phyloP scores from a whole-genome alignment of 2,329 filamentous ascomycete genomes.

The Pseudogymnoascus sp. region DNA sequence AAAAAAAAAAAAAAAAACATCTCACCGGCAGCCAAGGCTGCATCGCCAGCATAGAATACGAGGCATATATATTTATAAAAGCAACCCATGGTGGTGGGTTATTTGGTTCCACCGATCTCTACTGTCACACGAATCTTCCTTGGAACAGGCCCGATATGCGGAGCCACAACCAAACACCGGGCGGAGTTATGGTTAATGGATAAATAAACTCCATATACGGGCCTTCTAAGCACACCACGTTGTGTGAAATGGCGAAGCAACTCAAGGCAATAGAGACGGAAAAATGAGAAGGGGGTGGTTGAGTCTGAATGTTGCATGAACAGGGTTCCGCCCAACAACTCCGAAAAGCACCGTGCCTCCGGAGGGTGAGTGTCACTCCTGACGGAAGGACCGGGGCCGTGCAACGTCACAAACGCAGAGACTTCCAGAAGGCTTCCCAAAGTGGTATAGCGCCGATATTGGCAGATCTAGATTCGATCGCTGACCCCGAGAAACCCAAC shows the following conservation, averaged over 20 bases:
- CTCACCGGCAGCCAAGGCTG: neutral
- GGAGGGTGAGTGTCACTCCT: neutral
- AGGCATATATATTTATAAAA: neutral
- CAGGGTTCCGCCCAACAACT: neutral
- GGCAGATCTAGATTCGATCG: constrained; percentile 4
- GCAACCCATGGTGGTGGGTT: neutral
- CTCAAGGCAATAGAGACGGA: constrained; percentile 1
- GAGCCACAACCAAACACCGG: neutral
- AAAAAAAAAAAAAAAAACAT: neutral
- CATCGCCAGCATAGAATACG: neutral
- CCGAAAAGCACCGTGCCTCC: neutral
- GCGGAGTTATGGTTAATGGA: neutral
- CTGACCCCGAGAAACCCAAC: constrained; percentile 5
- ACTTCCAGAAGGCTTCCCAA: neutral
- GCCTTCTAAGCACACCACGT: neutral
- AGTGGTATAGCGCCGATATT: neutral
- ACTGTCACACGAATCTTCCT: neutral
- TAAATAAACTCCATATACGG: neutral
- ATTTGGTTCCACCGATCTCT: neutral
- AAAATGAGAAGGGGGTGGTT: constrained; percentile 1
- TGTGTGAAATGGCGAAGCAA: neutral
- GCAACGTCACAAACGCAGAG: constrained; percentile 5
- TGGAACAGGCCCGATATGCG: neutral
- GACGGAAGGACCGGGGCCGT: neutral
- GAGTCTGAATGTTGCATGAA: constrained; percentile 2